These are phyloP conservation scores for Trichoderma reesei DNA, from an alignment of 495 filamentous ascomycete genomes.

Conservation along the genomic window DNA sequence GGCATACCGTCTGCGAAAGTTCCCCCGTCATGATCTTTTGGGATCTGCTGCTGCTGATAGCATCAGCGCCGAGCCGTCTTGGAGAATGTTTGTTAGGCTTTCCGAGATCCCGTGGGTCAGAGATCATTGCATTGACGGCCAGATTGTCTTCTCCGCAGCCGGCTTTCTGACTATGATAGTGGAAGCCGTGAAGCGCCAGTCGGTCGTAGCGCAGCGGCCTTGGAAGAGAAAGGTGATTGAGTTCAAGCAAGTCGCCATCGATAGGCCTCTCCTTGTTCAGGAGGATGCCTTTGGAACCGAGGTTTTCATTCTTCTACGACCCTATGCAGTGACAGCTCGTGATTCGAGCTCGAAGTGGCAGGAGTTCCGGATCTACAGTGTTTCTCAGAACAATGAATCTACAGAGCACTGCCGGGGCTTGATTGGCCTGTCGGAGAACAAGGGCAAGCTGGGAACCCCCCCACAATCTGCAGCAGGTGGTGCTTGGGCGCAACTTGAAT, in stretches of 20 bases:
- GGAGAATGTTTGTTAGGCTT: constrained; percentile 38
- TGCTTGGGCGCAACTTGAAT: not conserved
- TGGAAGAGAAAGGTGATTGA: not conserved
- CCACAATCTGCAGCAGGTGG: not conserved
- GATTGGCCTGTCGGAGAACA: constrained; percentile 8
- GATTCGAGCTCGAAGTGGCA: constrained; percentile 23
- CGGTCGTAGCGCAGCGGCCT: not conserved
- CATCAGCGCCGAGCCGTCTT: constrained; percentile 39
- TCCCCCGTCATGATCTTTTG: constrained; percentile 42
- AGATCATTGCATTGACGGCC: constrained; percentile 31
- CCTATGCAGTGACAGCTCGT: not conserved
- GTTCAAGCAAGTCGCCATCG: constrained; percentile 22
- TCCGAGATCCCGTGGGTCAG: constrained; percentile 37
- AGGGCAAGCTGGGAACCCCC: not conserved
- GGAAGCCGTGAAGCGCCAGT: constrained; percentile 26
- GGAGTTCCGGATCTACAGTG: constrained; percentile 28
- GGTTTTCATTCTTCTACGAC: constrained; percentile 7
- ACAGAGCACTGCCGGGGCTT: constrained; percentile 30
- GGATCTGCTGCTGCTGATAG: constrained; percentile 39
- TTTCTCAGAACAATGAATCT: constrained; percentile 28
- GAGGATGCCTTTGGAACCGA: constrained; percentile 30
- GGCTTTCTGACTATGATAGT: constrained; percentile 41
- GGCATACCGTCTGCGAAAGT: constrained; percentile 39
- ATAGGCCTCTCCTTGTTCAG: constrained; percentile 34
- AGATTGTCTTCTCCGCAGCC: constrained; percentile 44